Evolutionary conservation across 768 basidiomycete genomes (phyloP), one percentile per base, ranked within the genome.

Genomic region (Macrocybe gigantea): DNA sequence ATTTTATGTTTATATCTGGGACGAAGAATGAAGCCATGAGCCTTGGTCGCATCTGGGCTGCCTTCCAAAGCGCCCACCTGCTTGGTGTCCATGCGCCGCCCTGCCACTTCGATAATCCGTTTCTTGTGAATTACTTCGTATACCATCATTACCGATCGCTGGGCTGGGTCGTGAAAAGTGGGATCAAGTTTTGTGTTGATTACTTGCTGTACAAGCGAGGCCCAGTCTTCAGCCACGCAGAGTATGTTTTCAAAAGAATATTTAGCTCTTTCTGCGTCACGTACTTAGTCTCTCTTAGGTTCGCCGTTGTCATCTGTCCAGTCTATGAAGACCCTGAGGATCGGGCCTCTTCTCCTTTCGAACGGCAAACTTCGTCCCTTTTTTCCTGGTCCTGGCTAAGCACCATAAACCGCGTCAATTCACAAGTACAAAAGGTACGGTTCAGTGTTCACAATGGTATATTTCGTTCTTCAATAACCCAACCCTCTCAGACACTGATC

Each of bases 181-280:
- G 96, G 1, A 83, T 96, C 72, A 99, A 99, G 65, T 99, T 99
- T 66, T 97, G 94, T 57, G 88, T 87, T 35, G 96, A 99, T 59
- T 93, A 88, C 67, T 77, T 99, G 7, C 67, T 98, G 29, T 99
- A 99, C 64, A 93, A 91, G 56, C 80, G 89, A 9, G 96, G 96
- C 0, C 93, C 95, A 2, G 90, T 95, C 1, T 98, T 98, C 64
- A 72, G 84, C 5, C 96, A 99, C 64, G 94, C 96, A 7, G 94
- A 97, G 93, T 97, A 61, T 57, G 88, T 68, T 10, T 15, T 15
- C 39, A 14, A 29, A 10, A 39, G 35, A 9, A 29, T 47, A 34
- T 30, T 13, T 12, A 12, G 15, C 32, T 50, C 30, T 33, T 34
- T 22, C 34, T 30, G 39, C 48, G 38, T 44, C 32, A 45, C 45